A percentile compares a stretch with the other conserved stretches of the same genome.
Evolutionary conservation across 192 early-diverging fungal genomes (phyloP).

Genomic region (Linnemannia elongata): DNA sequence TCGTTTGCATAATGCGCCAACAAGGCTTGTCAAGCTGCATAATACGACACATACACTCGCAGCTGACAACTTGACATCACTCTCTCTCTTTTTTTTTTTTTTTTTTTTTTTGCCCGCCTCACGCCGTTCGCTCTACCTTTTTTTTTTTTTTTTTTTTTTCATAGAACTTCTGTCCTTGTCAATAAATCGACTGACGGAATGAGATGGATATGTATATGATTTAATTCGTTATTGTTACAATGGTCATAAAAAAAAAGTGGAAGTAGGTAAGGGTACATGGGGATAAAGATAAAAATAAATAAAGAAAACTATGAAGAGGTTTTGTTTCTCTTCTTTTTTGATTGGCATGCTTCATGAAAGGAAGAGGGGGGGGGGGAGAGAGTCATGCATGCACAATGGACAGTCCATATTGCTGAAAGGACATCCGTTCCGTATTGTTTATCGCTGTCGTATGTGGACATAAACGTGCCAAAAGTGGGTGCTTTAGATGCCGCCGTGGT

Average conservation of each 20-base stretch:
- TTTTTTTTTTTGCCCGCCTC: no score
- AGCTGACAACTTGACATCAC: no score
- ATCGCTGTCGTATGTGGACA: background rate
- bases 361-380: background rate
- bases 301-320: no score
- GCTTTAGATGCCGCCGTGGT: background rate
- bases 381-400: background rate
- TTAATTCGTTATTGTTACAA: slow-evolving; percentile 4
- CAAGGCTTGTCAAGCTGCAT: no score
- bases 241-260: background rate
- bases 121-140: no score
- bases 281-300: background rate
- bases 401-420: background rate
- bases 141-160: no score
- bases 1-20: no score
- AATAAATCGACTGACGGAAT: no score
- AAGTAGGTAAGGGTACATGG: background rate
- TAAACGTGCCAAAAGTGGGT: background rate
- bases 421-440: background rate
- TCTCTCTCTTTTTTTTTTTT: no score
- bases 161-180: background rate
- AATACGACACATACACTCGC: no score
- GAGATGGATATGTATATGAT: background rate
- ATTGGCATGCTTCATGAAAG: background rate
- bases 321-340: background rate